Evolutionary conservation across 2,329 filamentous ascomycete species (phyloP).

Genomic region (Thielaviopsis cerberus): DNA sequence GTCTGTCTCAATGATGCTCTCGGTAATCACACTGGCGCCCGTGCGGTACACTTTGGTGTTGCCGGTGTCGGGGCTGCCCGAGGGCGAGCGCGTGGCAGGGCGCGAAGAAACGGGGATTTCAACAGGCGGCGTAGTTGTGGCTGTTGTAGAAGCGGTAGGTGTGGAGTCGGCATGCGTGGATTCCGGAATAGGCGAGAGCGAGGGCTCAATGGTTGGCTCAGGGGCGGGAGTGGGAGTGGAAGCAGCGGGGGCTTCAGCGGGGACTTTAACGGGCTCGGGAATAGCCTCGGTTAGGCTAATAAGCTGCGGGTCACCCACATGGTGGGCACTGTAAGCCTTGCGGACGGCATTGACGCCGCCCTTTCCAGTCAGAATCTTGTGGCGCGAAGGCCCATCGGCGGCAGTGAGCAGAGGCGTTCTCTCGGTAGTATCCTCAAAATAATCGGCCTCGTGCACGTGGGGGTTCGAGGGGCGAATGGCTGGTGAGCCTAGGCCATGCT

Average conservation of each 20-base stretch:
- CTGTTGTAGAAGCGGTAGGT: not conserved
- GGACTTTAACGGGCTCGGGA: not conserved
- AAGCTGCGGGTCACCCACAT: not conserved
- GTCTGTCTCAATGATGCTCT: constrained; percentile 55
- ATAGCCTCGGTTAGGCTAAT: not conserved
- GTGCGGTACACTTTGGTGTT: constrained; percentile 19
- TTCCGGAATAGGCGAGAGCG: not conserved
- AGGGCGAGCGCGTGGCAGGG: not conserved
- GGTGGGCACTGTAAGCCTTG: constrained; percentile 5
- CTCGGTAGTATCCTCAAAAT: constrained; percentile 14
- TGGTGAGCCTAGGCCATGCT: constrained; percentile 24
- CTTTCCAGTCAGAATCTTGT: constrained; percentile 14
- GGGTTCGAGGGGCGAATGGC: not conserved
- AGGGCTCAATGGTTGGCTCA: not conserved
- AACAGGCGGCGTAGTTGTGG: not conserved
- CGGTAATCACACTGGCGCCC: constrained; percentile 58
- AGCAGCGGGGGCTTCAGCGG: not conserved
- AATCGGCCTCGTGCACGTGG: not conserved
- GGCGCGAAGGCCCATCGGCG: not conserved
- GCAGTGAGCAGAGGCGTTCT: constrained; percentile 17
- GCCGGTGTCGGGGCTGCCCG: not conserved
- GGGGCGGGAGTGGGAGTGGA: not conserved
- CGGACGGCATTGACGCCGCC: constrained; percentile 8
- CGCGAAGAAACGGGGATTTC: not conserved
- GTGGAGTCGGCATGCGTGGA: not conserved